These are phyloP conservation scores for Heritiera littoralis DNA, from an alignment of 345 rosid genomes.

Conservation along the genomic window DNA sequence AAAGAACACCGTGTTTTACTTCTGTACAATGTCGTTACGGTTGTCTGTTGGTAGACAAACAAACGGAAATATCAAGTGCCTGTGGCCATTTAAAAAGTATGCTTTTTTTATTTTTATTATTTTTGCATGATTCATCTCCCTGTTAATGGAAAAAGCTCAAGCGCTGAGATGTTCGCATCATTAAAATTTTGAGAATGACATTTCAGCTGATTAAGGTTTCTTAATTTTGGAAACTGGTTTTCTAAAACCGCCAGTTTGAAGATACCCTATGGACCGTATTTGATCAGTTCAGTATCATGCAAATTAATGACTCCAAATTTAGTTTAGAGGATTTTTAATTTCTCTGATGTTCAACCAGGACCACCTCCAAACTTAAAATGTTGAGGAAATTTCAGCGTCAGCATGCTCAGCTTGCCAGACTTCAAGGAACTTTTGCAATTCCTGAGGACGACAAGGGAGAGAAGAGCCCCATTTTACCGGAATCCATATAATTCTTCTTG, in stretches of 20 bases:
- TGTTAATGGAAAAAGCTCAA: background rate
- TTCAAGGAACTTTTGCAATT: too few relatives aligned
- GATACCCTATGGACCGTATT: background rate
- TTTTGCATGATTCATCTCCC: background rate
- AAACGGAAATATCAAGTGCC: background rate
- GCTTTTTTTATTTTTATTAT: background rate
- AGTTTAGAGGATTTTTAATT: too few relatives aligned
- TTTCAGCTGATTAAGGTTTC: background rate
- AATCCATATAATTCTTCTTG: too few relatives aligned
- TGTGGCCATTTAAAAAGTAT: background rate
- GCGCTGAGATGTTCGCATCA: background rate
- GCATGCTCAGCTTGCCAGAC: background rate
- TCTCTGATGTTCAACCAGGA: background rate
- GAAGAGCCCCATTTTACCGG: too few relatives aligned
- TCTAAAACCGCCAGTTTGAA: too few relatives aligned
- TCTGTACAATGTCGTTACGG: background rate
- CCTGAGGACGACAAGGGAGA: too few relatives aligned
- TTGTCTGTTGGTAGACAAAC: constrained; percentile 2
- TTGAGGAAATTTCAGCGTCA: background rate
- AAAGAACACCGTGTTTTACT: background rate
- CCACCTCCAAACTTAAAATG: background rate
- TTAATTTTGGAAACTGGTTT: background rate
- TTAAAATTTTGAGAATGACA: background rate
- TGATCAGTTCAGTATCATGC: background rate
- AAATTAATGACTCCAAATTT: background rate